phyloP scores from a whole-genome alignment of 2,329 filamentous ascomycete genomes.

The Trichoderma atroviride region DNA sequence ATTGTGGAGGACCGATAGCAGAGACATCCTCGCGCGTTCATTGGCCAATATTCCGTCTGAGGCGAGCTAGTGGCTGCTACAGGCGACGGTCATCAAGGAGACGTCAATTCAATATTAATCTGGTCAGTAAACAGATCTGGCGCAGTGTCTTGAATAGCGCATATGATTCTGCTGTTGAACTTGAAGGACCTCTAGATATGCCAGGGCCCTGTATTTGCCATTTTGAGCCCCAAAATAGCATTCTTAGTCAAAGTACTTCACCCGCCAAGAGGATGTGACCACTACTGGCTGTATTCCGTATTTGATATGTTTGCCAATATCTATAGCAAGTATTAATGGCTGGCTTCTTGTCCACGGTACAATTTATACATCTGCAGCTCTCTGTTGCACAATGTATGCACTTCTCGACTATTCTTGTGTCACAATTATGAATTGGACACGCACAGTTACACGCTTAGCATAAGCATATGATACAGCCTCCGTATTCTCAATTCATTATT shows the following conservation, averaged over 20 bases:
- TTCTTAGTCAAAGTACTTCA: no score
- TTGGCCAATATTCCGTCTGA: background rate
- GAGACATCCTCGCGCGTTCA: constrained; percentile 3
- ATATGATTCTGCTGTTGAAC: background rate
- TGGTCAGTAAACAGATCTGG: background rate
- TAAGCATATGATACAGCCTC: background rate
- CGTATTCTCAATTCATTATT: background rate
- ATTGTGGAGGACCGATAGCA: constrained; percentile 4
- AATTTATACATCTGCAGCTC: background rate
- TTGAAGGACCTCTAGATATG: background rate
- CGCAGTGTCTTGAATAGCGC: background rate
- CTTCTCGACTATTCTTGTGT: background rate
- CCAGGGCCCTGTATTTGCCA: background rate
- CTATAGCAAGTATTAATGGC: background rate
- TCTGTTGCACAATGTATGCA: background rate
- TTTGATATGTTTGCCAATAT: background rate
- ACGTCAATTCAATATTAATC: background rate
- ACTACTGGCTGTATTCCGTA: no score
- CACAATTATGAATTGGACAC: background rate
- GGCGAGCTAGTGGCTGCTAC: constrained; percentile 8
- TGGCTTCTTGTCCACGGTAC: background rate
- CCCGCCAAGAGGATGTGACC: no score
- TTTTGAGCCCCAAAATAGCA: no score
- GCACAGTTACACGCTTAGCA: background rate
- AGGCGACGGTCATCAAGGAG: background rate